phyloP scores from a whole-genome alignment of 148 eudicot genomes.

The Selenicereus undatus region DNA sequence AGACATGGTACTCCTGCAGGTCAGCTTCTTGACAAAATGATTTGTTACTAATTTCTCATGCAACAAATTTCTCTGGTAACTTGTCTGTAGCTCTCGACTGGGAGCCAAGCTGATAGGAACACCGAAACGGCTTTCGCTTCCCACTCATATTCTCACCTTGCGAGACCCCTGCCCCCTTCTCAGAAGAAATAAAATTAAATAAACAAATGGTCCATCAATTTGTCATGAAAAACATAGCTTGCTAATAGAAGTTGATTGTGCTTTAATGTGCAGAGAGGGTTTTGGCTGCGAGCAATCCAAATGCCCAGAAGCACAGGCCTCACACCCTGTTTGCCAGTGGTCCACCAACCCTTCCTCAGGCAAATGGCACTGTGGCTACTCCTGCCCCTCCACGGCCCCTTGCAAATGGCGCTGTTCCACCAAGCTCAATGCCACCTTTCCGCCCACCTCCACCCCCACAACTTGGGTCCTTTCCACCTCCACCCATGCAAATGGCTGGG shows the following conservation, averaged over 20 bases:
- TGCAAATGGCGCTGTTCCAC: conserved; percentile 66
- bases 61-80: not conserved
- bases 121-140: not conserved
- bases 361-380: conserved; percentile 53
- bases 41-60: not conserved
- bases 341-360: conserved; percentile 62
- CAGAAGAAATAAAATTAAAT: too few relatives aligned
- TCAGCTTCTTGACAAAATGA: conserved; percentile 16
- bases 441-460: conserved; percentile 56
- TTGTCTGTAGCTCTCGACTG: not conserved
- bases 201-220: too few relatives aligned
- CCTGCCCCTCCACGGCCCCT: conserved; percentile 70
- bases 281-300: conserved; percentile 81
- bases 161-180: not conserved
- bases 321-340: conserved; percentile 97
- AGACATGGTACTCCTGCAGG: conserved; percentile 99
- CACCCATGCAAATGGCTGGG: conserved; percentile 53
- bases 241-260: not conserved
- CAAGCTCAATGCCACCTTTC: conserved; percentile 42
- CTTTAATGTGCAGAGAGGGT: conserved; percentile 60
- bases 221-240: not conserved
- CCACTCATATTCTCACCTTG: not conserved
- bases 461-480: conserved; percentile 30
- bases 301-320: conserved; percentile 67
- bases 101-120: not conserved